A percentile compares a stretch with the other conserved stretches of the same genome.
phyloP scores from a whole-genome alignment of 768 basidiomycete species.

The Psilocybe subaeruginosa region DNA sequence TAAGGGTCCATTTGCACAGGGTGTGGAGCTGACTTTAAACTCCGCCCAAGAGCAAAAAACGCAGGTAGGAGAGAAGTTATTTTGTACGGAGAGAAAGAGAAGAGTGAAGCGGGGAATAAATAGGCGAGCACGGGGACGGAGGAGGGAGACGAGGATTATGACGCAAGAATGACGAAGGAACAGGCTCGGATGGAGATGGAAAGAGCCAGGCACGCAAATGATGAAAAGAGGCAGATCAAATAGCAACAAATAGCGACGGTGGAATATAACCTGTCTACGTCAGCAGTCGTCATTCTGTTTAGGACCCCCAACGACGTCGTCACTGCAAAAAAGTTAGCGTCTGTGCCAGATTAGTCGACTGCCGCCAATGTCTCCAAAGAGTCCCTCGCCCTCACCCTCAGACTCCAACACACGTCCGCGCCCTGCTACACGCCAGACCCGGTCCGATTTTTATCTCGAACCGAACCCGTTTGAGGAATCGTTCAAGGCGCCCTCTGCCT shows the following conservation, averaged over 20 bases:
- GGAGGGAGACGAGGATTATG: slow-evolving; percentile 15
- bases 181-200: slow-evolving; percentile 7
- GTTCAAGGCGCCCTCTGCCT: slow-evolving; percentile 59
- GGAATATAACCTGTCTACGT: slow-evolving; percentile 52
- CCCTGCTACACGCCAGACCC: slow-evolving; percentile 45
- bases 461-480: slow-evolving; percentile 96
- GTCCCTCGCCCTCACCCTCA: slow-evolving; percentile 36
- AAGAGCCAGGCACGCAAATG: slow-evolving; percentile 25
- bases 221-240: slow-evolving; percentile 31
- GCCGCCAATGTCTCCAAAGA: slow-evolving; percentile 40
- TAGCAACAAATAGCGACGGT: slow-evolving; percentile 38
- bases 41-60: neutral
- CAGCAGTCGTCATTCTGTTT: slow-evolving; percentile 53
- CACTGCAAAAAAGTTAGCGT: slow-evolving; percentile 18
- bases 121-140: neutral
- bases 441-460: slow-evolving; percentile 75
- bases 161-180: slow-evolving; percentile 28
- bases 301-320: slow-evolving; percentile 34
- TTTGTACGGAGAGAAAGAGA: neutral
- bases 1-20: slow-evolving; percentile 8
- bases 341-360: neutral
- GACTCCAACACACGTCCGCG: slow-evolving; percentile 16
- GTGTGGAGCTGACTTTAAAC: slow-evolving; percentile 18
- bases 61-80: neutral
- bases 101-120: slow-evolving; percentile 4